phyloP scores from a whole-genome alignment of 2,329 filamentous ascomycete species.

The Rutstroemia sp. region DNA sequence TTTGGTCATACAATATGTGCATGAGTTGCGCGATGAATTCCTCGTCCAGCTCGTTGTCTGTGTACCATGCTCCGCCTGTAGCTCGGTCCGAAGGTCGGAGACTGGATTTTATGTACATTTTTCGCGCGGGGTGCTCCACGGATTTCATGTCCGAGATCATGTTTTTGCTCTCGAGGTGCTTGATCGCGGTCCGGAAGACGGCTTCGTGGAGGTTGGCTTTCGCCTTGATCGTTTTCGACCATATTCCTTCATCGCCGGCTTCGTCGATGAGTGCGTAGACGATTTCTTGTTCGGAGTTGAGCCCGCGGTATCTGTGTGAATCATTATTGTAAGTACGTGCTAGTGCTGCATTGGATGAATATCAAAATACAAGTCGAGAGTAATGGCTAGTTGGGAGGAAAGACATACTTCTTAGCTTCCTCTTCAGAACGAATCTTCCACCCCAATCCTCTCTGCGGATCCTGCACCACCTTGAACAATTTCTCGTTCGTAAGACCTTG shows the following conservation, averaged over 20 bases:
- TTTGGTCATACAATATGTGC: slow-evolving; percentile 63
- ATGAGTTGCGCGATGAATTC: slow-evolving; percentile 77
- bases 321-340: slow-evolving; percentile 8
- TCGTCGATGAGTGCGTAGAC: slow-evolving; percentile 88
- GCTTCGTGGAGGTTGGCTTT: slow-evolving; percentile 78
- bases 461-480: slow-evolving; percentile 45
- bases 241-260: slow-evolving; percentile 77
- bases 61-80: slow-evolving; percentile 91
- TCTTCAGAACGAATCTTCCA: slow-evolving; percentile 53
- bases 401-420: slow-evolving; percentile 53
- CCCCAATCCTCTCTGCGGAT: slow-evolving; percentile 36
- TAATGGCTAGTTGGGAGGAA: not conserved
- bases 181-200: slow-evolving; percentile 72
- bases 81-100: slow-evolving; percentile 82
- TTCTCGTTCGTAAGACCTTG: slow-evolving; percentile 53
- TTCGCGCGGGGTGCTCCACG: slow-evolving; percentile 82
- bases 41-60: slow-evolving; percentile 81
- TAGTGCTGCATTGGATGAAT: not conserved
- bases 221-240: slow-evolving; percentile 77
- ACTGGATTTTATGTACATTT: slow-evolving; percentile 90
- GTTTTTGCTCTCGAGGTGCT: slow-evolving; percentile 72
- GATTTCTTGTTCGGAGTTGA: slow-evolving; percentile 69
- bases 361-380: too few relatives aligned
- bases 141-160: slow-evolving; percentile 87
- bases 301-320: slow-evolving; percentile 45